Evolutionary conservation across 2,329 filamentous ascomycete species (phyloP), one percentile per base, ranked within the genome.

Genomic region (Keithomyces neogunnii): DNA sequence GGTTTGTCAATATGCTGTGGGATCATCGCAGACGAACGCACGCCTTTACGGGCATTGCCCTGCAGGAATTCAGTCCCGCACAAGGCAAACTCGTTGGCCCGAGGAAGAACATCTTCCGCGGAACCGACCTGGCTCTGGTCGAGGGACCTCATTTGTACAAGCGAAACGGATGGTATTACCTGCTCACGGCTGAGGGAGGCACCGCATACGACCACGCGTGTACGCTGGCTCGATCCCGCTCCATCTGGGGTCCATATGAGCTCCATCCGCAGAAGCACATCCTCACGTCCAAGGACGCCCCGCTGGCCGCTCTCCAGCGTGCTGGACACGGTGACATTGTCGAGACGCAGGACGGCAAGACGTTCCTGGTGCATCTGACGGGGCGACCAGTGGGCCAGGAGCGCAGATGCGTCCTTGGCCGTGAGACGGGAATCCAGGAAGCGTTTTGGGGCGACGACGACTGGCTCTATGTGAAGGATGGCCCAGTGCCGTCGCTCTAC

Each of bases 171-270:
- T 80, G 73, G 70, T 84, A 82, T 56, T 82, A 83, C 57, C 70
- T 83, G 6, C 64, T 82, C 5, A 81, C 76, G 0, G 80, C 80
- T 3, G 79, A 82, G 59, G 80, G 78, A 30, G 80, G 81, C 4
- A 84, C 81, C 0, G 81, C 75, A 4, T 81, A 79, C 53, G 72
- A 76, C 0, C 83, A 86, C 57, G 76, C 80, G 3, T 77, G 76
- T 58, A 85, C 81, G 31, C 72, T 86, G 3, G 67, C 82, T 53
- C 70, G 77, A 48, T 69, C 74, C 5, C 60, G 69, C 50, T 57
- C 74, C 61, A 62, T 82, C 52, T 79, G 78, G 69, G 83, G 83
- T 0, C 82, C 82, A 0, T 87, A 84, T 64, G 77, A 83, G 57
- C 63, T 73, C 1, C 80, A 82, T 38, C 80, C 81, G 0, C 65